These are phyloP conservation scores for Vickermania ingenoplastis DNA, from an alignment of 208 protist species.

Conservation along the genomic window DNA sequence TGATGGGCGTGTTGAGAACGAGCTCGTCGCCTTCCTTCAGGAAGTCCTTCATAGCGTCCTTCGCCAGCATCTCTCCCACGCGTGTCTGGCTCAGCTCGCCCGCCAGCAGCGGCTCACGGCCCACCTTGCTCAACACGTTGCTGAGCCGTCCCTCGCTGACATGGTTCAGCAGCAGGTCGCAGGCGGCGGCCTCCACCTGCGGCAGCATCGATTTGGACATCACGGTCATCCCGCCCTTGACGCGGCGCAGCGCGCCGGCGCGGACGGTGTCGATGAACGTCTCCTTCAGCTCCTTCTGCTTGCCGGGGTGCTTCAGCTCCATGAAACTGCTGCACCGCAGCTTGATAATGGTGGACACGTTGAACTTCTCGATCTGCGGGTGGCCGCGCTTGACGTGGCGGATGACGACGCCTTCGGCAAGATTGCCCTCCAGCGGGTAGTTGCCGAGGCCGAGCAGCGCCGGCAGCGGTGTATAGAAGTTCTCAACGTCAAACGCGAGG, in stretches of 20 bases:
- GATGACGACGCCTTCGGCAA: slow-evolving; percentile 85
- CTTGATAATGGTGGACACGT: slow-evolving; percentile 82
- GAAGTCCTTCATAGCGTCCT: slow-evolving; percentile 86
- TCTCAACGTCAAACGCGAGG: slow-evolving; percentile 83
- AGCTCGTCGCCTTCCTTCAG: slow-evolving; percentile 69
- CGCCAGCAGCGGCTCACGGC: slow-evolving; percentile 54
- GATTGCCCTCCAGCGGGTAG: slow-evolving; percentile 81
- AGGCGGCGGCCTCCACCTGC: slow-evolving; percentile 70
- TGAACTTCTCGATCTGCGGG: slow-evolving; percentile 45
- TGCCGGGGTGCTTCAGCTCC: slow-evolving; percentile 85
- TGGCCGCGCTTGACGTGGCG: slow-evolving; percentile 68
- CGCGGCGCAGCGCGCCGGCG: slow-evolving; percentile 48
- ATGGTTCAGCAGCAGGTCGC: slow-evolving; percentile 73
- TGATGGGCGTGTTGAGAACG: slow-evolving; percentile 69
- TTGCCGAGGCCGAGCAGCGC: slow-evolving; percentile 78
- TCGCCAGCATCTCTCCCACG: slow-evolving; percentile 62
- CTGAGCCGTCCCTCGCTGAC: slow-evolving; percentile 75
- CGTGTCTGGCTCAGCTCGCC: slow-evolving; percentile 45
- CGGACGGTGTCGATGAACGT: slow-evolving; percentile 83
- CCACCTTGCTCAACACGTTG: slow-evolving; percentile 80
- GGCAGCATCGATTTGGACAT: slow-evolving; percentile 71
- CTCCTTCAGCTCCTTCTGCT: slow-evolving; percentile 83
- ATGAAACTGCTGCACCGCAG: slow-evolving; percentile 82
- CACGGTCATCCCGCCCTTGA: slow-evolving; percentile 54
- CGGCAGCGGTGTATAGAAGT: slow-evolving; percentile 75